Evolutionary conservation across 208 protist genomes (phyloP).

Genomic region (Acanthamoeba polyphaga): DNA sequence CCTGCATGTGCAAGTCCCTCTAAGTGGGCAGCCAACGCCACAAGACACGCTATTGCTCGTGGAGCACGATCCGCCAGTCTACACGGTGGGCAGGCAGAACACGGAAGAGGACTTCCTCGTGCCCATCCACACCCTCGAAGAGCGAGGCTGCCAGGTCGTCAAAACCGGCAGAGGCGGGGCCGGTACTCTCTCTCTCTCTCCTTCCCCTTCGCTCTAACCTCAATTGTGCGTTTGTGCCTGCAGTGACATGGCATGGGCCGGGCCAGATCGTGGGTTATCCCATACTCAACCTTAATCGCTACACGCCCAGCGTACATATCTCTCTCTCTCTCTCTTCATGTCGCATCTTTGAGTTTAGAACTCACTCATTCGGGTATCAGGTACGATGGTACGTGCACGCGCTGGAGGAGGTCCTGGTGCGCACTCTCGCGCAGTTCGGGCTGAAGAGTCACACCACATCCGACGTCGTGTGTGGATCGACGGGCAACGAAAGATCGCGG

Average conservation of each 20-base stretch:
- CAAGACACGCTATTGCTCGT: neutral
- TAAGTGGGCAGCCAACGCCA: neutral
- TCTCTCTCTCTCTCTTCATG: too few species aligned
- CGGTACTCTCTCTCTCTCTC: neutral
- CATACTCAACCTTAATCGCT: conserved; percentile 25
- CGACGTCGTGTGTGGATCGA: conserved; percentile 61
- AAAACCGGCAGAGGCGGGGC: neutral
- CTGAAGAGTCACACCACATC: conserved; percentile 3
- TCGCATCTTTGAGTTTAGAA: neutral
- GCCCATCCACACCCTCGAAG: neutral
- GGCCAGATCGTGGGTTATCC: conserved; percentile 60
- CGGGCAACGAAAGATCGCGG: conserved; percentile 37
- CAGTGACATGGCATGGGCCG: conserved; percentile 52
- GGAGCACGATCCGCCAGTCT: conserved; percentile 32
- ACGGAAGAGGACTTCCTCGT: conserved; percentile 49
- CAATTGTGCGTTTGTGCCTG: too few species aligned
- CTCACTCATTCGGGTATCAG: neutral
- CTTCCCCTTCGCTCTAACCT: too few species aligned
- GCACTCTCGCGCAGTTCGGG: neutral
- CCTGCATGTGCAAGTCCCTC: neutral
- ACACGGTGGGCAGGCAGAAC: conserved; percentile 31
- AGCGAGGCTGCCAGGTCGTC: neutral
- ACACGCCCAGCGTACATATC: neutral
- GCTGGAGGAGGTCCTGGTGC: conserved; percentile 36
- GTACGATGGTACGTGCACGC: conserved; percentile 62